Percentiles rank a stretch among this genome's conserved stretches.
Conservation (phyloP, 129 eudicot genomes). For the Arctium minus region DNA sequence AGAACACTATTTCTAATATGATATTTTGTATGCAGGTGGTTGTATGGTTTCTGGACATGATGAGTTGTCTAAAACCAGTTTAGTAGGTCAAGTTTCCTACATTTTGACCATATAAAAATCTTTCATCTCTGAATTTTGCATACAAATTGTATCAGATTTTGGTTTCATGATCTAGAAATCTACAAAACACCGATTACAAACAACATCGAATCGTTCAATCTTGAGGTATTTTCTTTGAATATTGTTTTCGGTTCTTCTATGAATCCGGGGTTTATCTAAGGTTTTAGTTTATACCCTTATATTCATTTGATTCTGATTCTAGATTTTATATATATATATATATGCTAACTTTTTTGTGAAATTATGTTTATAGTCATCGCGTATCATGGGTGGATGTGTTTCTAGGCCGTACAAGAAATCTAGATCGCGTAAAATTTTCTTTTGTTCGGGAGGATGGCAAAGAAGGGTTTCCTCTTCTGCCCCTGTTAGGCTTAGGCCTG, state of each 20-base stretch:
- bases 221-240: background rate
- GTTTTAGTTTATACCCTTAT: too few species aligned
- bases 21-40: constrained; percentile 33
- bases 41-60: constrained; percentile 26
- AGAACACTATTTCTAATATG: constrained; percentile 22
- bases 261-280: background rate
- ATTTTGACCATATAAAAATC: constrained; percentile 26
- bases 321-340: background rate
- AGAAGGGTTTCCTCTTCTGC: constrained; percentile 48
- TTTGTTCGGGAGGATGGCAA: constrained; percentile 41
- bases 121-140: constrained; percentile 13
- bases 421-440: constrained; percentile 43
- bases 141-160: constrained; percentile 1
- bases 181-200: background rate
- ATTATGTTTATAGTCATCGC: constrained; percentile 5
- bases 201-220: background rate
- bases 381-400: constrained; percentile 76
- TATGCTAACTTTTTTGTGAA: constrained; percentile 1
- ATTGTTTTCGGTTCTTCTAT: background rate
- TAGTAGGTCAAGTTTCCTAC: constrained; percentile 29
- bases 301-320: too few species aligned
- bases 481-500: constrained; percentile 44
- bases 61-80: constrained; percentile 33
- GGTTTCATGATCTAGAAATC: constrained; percentile 18
- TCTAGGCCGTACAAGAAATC: constrained; percentile 48